Evolutionary conservation across 805 yeast genomes (phyloP), one percentile per base, ranked within the genome.

Genomic region (Metschnikowia aberdeeniae): DNA sequence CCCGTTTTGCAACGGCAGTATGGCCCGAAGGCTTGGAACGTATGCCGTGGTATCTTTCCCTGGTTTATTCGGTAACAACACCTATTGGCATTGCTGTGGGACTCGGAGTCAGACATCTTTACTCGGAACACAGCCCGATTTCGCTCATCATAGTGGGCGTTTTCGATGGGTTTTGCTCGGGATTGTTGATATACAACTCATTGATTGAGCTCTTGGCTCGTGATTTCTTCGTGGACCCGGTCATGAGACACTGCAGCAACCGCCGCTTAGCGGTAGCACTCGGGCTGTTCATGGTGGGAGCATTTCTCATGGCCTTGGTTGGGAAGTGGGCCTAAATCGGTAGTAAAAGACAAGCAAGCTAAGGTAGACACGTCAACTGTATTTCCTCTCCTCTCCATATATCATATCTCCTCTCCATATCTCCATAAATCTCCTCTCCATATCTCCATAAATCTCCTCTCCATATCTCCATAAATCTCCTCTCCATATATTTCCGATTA

Each of bases 51-150:
- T 44, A 47, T 26, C 49, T 53, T 32, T 49, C 55, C n/a, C 35
- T 41, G 12, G 53, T 40, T 4, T 53, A 48, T 42, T 37, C 51
- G 1, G 36, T 84, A 5, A 72, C 84, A 11, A 83, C 93, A 0
- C 95, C 95, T 1, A 66, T 85, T 37, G 84, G 92, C 3, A 77
- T 84, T 53, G 89, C 85, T 3, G 80, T 85, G 53, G 96, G 96
- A 34, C 64, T 88, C 30, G 89, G 89, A 36, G 86, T 84, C 4
- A 77, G 92, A 57, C 62, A 73, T 32, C 62, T 81, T 6, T 85
- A 81, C 58, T 72, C 76, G 35, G 81, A 86, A 35, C 78, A 75
- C 9, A 76, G 86, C 11, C 67, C 79, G 57, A 74, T 65, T 1
- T 78, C 86, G 2, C 68, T 82, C 44, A 77, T 84, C 45, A 73